Evolutionary conservation across 179 eudicot genomes (phyloP), one percentile per base, ranked within the genome.

Genomic region (Nepenthes alata): DNA sequence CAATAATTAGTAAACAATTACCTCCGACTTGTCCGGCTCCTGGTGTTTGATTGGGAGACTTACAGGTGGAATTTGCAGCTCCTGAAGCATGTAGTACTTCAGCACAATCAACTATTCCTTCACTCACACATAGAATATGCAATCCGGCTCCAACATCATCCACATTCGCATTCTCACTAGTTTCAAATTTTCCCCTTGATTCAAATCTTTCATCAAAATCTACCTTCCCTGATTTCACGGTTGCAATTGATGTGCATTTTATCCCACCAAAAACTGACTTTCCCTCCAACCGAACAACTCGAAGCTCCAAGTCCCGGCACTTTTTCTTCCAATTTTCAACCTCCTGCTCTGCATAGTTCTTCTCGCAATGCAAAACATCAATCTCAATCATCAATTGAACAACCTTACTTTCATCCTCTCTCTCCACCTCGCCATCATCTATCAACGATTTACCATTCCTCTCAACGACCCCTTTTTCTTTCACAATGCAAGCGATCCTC

Each of bases 301-400:
- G 71, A 13, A 41, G 61, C 76, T 82, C 84, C 63, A 89, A 55
- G 3, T 80, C 80, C 71, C 53, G 41, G 51, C 74, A 78, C 68
- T 81, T 89, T 49, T 35, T 55, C 71, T 83, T 80, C 86, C 78
- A 81, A 47, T 34, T 55, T 51, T 72, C 82, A 14, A 64, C 74
- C 60, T 75, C 79, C 35, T 25, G 67, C 63, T 83, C 70, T 37
- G 81, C 83, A 39, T 15, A 37, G n/a, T 38, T 63, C 74, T 78
- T 89, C 72, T 84, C 89, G 71, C 77, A 81, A 39, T 78, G 77
- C 83, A 83, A 74, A 60, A 75, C 86, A 37, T 64, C 75, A 70
- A 77, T 87, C 73, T 73, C 90, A 61, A 73, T 64, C 83, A 79
- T 74, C 77, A 84, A 67, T 37, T 77, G 64, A 44, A 53, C 48